A percentile compares a stretch with the other conserved stretches of the same genome.
Conservation (phyloP, 371 early-diverging fungal genomes). For the Syncephalastrum contaminatum region DNA sequence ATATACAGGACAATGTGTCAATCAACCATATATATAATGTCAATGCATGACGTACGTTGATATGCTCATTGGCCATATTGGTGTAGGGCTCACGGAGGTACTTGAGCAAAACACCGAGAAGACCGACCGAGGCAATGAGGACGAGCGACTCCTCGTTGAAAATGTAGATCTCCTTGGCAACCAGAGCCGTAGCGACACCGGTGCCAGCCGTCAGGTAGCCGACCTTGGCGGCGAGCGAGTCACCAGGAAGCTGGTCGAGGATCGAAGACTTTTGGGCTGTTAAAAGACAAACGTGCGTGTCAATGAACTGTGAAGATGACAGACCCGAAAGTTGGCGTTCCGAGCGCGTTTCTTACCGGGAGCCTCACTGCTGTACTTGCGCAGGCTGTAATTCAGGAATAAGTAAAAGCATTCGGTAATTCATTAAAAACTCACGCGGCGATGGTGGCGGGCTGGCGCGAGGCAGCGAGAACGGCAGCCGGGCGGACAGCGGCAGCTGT, state of each 20-base stretch:
- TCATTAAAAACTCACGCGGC: slow-evolving; percentile 36
- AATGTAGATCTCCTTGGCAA: slow-evolving; percentile 96
- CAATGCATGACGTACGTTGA: slow-evolving; percentile 48
- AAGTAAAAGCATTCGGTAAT: background rate
- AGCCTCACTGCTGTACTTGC: slow-evolving; percentile 39
- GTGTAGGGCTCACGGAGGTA: slow-evolving; percentile 83
- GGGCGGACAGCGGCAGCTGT: slow-evolving; percentile 45
- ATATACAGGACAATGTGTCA: background rate
- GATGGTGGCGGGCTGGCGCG: slow-evolving; percentile 41
- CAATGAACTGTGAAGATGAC: background rate
- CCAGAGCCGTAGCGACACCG: slow-evolving; percentile 83
- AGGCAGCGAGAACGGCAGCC: slow-evolving; percentile 28
- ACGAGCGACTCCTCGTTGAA: slow-evolving; percentile 93
- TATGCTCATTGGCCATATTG: slow-evolving; percentile 85
- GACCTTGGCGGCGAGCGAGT: slow-evolving; percentile 86
- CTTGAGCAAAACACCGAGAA: slow-evolving; percentile 74
- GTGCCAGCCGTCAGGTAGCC: slow-evolving; percentile 83
- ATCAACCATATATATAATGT: slow-evolving; percentile 1
- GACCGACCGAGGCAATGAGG: slow-evolving; percentile 70
- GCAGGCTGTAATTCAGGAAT: slow-evolving; percentile 23
- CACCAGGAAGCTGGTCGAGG: slow-evolving; percentile 90
- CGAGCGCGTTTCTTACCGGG: slow-evolving; percentile 20
- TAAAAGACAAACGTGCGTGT: slow-evolving; percentile 8
- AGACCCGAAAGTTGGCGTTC: background rate
- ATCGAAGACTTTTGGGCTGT: slow-evolving; percentile 78